Evolutionary conservation across 1,284 basidiomycete species (phyloP).

Genomic region (Pseudozyma pruni): DNA sequence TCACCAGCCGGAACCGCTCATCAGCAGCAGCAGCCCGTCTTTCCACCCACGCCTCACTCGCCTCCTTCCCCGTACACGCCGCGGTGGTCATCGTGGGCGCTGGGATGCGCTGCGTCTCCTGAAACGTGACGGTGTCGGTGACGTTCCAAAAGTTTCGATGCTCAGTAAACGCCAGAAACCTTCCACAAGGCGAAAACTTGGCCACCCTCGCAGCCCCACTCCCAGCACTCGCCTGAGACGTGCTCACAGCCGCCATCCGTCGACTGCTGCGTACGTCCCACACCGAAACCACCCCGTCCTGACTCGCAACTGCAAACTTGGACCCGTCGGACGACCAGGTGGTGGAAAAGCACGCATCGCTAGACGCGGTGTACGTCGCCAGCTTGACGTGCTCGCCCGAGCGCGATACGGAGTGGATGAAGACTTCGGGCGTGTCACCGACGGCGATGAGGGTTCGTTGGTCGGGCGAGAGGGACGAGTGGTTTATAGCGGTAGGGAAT

Average conservation of each 20-base stretch:
- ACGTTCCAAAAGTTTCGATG: slow-evolving; percentile 52
- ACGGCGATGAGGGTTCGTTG: slow-evolving; percentile 83
- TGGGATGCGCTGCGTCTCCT: slow-evolving; percentile 28
- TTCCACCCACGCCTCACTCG: slow-evolving; percentile 5
- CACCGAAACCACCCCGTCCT: slow-evolving; percentile 80
- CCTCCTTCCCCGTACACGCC: no score
- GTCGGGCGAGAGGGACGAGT: slow-evolving; percentile 76
- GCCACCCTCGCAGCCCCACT: slow-evolving; percentile 52
- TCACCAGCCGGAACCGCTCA: slow-evolving; percentile 24
- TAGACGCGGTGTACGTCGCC: slow-evolving; percentile 65
- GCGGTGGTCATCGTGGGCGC: slow-evolving; percentile 13
- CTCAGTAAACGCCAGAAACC: slow-evolving; percentile 57
- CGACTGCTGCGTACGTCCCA: slow-evolving; percentile 68
- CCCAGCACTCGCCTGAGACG: slow-evolving; percentile 30
- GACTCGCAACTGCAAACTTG: slow-evolving; percentile 85
- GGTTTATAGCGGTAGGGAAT: slow-evolving; percentile 53
- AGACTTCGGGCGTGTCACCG: slow-evolving; percentile 83
- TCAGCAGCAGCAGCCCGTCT: slow-evolving; percentile 8
- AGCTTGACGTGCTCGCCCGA: slow-evolving; percentile 47
- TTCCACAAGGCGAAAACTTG: slow-evolving; percentile 55
- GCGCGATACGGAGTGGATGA: slow-evolving; percentile 66
- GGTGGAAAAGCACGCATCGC: slow-evolving; percentile 78
- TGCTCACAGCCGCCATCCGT: slow-evolving; percentile 53
- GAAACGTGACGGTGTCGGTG: slow-evolving; percentile 50
- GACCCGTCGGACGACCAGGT: slow-evolving; percentile 81